Evolutionary conservation across 2,329 filamentous ascomycete genomes (phyloP).

Genomic region (Waltergamsia citrina): DNA sequence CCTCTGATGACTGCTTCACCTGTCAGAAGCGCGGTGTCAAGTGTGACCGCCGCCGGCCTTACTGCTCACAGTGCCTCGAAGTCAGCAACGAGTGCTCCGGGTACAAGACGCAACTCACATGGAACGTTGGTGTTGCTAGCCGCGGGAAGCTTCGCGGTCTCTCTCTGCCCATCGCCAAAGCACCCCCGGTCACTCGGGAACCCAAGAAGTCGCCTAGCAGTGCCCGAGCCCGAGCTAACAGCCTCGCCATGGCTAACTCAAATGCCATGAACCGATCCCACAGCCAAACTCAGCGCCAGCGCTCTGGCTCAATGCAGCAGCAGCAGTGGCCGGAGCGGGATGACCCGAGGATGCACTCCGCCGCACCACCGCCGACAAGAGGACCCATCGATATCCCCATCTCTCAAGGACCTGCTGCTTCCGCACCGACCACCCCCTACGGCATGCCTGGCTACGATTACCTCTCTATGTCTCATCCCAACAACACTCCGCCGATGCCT

Average conservation of each 20-base stretch:
- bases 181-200: conserved; percentile 41
- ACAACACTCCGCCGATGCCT: conserved; percentile 27
- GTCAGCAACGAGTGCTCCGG: conserved; percentile 88
- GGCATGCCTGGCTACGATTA: conserved; percentile 33
- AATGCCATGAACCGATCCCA: neutral
- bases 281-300: neutral
- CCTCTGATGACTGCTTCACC: conserved; percentile 89
- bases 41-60: conserved; percentile 86
- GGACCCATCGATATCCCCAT: conserved; percentile 25
- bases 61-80: conserved; percentile 91
- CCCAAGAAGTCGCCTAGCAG: conserved; percentile 34
- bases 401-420: conserved; percentile 16
- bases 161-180: conserved; percentile 61
- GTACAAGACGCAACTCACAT: conserved; percentile 94
- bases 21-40: conserved; percentile 76
- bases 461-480: conserved; percentile 39
- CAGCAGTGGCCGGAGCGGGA: conserved; percentile 20
- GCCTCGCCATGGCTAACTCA: conserved; percentile 19
- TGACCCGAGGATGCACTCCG: conserved; percentile 14
- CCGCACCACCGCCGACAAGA: conserved; percentile 8
- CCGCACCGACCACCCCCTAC: conserved; percentile 34
- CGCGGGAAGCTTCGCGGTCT: conserved; percentile 88
- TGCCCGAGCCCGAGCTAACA: conserved; percentile 34
- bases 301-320: neutral
- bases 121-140: conserved; percentile 92